Evolutionary conservation across 768 basidiomycete species (phyloP), one percentile per base, ranked within the genome.

Genomic region (Lactarius trivialis): DNA sequence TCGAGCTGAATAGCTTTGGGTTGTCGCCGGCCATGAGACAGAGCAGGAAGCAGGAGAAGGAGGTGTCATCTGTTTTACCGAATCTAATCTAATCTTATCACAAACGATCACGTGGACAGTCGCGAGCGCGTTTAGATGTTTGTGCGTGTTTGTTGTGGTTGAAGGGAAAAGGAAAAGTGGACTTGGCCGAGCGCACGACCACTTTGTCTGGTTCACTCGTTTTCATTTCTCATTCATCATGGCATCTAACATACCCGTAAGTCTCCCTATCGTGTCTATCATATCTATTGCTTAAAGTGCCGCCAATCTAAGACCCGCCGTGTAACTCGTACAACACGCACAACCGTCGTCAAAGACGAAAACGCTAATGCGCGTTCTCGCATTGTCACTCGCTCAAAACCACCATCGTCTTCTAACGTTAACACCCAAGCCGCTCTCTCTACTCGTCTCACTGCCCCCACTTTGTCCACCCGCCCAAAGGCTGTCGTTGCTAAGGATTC

Each of bases 321-420:
- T 74, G 81, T 81, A 53, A 81, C 83, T 60, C 80, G 84, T 56
- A 75, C 79, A 45, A 78, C 81, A 60, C 82, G 82, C 66, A 74
- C 75, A 28, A 74, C 79, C 59, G 78, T 80, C 53, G 77, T 76
- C 69, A 84, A 82, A 71, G 83, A 85, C 71, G 88, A 90, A 79
- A 90, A 89, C 71, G 82, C 83, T 60, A 83, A 82, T 70, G 83
- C 85, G 56, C 83, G 84, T 61, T 81, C 82, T 73, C 78, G 83
- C 71, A 75, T 82, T 54, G 75, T 78, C 51, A 81, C 85, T 64
- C 85, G 85, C 73, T 76, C 82, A 71, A 86, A 86, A 74, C 79
- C 78, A 51, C 75, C 78, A 63, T 76, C 81, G 15, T 76, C 81
- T 49, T 67, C 74, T 24, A 72, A 76, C 66, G 74, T 78, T 65